Conservation (phyloP, 805 yeast genomes). For the Torulaspora franciscae region DNA sequence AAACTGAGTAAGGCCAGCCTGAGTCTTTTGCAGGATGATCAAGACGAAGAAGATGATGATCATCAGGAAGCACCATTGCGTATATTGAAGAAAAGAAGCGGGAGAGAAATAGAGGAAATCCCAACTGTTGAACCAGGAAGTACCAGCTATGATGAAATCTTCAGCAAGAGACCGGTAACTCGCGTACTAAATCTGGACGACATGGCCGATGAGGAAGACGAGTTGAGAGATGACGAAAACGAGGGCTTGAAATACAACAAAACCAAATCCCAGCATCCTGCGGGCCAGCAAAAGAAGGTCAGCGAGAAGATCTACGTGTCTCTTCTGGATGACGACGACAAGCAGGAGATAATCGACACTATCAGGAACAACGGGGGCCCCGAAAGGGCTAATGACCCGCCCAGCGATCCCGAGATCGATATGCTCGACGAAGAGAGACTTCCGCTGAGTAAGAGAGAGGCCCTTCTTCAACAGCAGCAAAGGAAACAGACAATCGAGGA, state of each 20-base stretch:
- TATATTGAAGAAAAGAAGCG: constrained; percentile 7
- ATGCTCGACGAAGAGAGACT: constrained; percentile 29
- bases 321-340: constrained; percentile 28
- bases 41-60: constrained; percentile 5
- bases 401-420: constrained; percentile 11
- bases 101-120: neutral
- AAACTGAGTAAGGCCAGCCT: constrained; percentile 3
- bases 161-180: constrained; percentile 3
- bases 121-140: neutral
- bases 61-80: constrained; percentile 6
- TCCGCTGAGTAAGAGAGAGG: constrained; percentile 23
- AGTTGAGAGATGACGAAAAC: constrained; percentile 15
- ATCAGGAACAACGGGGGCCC: constrained; percentile 18
- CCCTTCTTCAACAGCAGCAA: constrained; percentile 3
- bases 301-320: constrained; percentile 29
- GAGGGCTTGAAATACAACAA: constrained; percentile 6
- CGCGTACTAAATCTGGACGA: constrained; percentile 23
- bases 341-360: constrained; percentile 23
- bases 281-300: neutral
- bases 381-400: constrained; percentile 15
- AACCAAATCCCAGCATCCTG: constrained; percentile 1
- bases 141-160: constrained; percentile 6
- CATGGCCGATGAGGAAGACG: constrained; percentile 14
- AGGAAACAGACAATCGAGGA: constrained; percentile 21
- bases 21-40: constrained; percentile 8